A percentile compares a stretch with the other conserved stretches of the same genome.
Conservation (phyloP, 305 asterid species). For the Fraxinus albicans region DNA sequence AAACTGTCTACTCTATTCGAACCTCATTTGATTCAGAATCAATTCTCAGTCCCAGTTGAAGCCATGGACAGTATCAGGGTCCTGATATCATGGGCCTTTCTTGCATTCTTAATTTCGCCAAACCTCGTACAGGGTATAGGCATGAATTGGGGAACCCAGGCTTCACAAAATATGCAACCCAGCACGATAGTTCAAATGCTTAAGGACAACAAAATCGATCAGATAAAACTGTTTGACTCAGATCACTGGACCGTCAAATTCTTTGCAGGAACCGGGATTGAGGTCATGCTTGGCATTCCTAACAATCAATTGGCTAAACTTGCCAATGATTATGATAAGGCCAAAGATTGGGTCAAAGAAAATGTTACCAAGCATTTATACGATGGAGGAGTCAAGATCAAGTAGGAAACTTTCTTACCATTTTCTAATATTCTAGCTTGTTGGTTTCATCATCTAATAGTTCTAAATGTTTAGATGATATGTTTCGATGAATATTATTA, state of each 20-base stretch:
- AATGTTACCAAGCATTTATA: conserved; percentile 56
- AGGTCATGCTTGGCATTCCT: conserved; percentile 84
- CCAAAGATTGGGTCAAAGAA: conserved; percentile 56
- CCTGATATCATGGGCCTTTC: conserved; percentile 29
- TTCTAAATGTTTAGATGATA: not conserved
- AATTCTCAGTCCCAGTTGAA: not conserved
- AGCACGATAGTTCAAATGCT: conserved; percentile 50
- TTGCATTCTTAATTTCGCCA: conserved; percentile 12
- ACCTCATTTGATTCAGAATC: not conserved
- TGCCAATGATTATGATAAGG: conserved; percentile 42
- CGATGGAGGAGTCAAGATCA: conserved; percentile 62
- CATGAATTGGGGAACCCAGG: conserved; percentile 91
- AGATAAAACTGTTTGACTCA: conserved; percentile 73
- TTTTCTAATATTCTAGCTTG: not conserved
- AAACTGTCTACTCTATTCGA: not conserved
- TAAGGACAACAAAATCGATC: conserved; percentile 59
- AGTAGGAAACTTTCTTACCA: conserved; percentile 30
- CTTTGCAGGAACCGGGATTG: conserved; percentile 68
- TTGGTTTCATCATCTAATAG: not conserved
- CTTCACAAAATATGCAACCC: conserved; percentile 56
- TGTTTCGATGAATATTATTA: not conserved
- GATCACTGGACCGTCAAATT: conserved; percentile 60
- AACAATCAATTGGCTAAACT: conserved; percentile 45
- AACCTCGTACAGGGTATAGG: conserved; percentile 48
- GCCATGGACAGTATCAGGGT: conserved; percentile 16